Percentiles rank a stretch among this genome's conserved stretches.
phyloP scores from a whole-genome alignment of 139 green algal species.

The Raphidocelis subcapitata region DNA sequence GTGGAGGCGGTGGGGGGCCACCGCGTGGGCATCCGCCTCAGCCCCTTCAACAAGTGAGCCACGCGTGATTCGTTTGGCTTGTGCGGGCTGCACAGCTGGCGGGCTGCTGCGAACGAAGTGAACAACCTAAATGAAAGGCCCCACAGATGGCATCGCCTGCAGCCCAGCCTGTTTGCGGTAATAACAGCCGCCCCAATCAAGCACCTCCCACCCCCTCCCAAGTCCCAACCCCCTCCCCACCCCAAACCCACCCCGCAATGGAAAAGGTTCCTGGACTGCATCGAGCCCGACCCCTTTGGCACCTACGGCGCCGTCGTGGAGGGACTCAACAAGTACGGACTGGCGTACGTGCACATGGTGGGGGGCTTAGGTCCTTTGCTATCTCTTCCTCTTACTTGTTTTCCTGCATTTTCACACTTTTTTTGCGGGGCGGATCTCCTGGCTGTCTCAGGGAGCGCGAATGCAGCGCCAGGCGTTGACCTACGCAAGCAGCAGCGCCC shows the following conservation, averaged over 20 bases:
- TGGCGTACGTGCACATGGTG: slow-evolving; percentile 80
- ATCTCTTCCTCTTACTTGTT: too few species aligned
- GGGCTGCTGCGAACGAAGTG: not conserved
- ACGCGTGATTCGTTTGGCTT: too few species aligned
- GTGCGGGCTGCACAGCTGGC: too few species aligned
- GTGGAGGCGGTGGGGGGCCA: slow-evolving; percentile 50
- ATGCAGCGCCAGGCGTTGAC: too few species aligned
- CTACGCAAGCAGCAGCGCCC: too few species aligned
- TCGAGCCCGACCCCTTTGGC: not conserved
- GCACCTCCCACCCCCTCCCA: too few species aligned
- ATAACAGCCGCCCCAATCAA: not conserved
- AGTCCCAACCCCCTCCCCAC: too few species aligned
- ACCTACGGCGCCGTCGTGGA: slow-evolving; percentile 46
- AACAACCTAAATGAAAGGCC: not conserved
- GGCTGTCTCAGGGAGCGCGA: too few species aligned
- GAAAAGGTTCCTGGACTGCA: not conserved
- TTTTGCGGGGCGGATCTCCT: too few species aligned
- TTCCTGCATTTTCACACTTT: too few species aligned
- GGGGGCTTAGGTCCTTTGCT: not conserved
- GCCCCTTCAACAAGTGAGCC: slow-evolving; percentile 49
- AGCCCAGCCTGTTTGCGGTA: not conserved
- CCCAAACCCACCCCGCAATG: too few species aligned
- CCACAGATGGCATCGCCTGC: not conserved
- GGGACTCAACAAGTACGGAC: slow-evolving; percentile 57
- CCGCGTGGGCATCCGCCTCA: slow-evolving; percentile 71